phyloP scores from a whole-genome alignment of 352 stramenopile genomes.

The Phytophthora fragariaefolia region DNA sequence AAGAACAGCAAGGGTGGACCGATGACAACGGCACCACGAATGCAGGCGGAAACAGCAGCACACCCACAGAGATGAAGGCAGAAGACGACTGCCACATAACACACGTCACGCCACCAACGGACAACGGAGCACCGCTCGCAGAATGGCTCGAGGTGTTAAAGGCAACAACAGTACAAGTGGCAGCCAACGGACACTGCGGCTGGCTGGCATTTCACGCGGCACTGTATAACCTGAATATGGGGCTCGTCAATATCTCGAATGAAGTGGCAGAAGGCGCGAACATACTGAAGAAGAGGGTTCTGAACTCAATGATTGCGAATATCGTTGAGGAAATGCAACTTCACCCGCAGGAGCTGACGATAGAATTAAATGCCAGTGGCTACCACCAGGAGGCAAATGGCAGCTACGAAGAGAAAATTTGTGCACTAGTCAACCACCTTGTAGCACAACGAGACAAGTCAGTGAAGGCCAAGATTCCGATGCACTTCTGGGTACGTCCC shows the following conservation, averaged over 20 bases:
- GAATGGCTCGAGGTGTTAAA: no score
- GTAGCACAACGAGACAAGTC: slow-evolving; percentile 1
- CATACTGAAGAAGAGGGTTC: slow-evolving; percentile 1
- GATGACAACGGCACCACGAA: no score
- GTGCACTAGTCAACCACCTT: not conserved
- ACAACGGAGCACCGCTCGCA: no score
- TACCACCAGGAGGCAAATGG: not conserved
- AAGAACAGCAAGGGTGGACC: no score
- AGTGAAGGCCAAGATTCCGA: not conserved
- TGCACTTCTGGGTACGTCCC: not conserved
- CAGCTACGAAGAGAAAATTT: not conserved
- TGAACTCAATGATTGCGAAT: slow-evolving; percentile 8
- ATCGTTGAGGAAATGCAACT: not conserved
- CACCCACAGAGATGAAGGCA: no score
- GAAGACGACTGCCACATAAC: no score
- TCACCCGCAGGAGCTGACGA: not conserved
- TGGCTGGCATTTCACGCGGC: slow-evolving; percentile 5
- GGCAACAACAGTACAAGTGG: not conserved
- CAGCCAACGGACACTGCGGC: slow-evolving; percentile 7
- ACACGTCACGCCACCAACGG: no score
- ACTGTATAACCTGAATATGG: not conserved
- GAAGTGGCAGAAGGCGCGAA: slow-evolving; percentile 4
- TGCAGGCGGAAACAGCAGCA: no score
- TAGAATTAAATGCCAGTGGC: not conserved
- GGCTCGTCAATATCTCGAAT: not conserved